Conservation (phyloP, 768 basidiomycete species). For the Lactarius sanguifluus region DNA sequence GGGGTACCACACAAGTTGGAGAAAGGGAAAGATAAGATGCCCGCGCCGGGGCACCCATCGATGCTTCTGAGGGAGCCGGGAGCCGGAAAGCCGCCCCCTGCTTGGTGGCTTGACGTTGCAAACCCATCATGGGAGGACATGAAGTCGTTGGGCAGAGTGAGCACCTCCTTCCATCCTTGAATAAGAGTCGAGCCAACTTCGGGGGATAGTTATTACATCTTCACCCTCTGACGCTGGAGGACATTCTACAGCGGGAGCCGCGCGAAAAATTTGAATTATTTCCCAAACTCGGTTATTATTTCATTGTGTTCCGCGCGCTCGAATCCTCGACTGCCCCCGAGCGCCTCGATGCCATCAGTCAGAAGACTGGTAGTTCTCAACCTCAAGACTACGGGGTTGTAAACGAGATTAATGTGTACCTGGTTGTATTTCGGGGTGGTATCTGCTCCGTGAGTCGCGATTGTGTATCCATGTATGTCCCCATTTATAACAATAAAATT, state of each 20-base stretch:
- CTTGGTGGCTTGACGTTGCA: conserved; percentile 91
- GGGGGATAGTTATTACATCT: conserved; percentile 68
- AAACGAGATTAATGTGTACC: conserved; percentile 82
- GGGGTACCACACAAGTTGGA: conserved; percentile 18
- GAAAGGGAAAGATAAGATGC: conserved; percentile 52
- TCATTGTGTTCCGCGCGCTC: conserved; percentile 82
- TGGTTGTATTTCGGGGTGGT: conserved; percentile 86
- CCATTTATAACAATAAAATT: conserved; percentile 5
- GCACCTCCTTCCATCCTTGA: conserved; percentile 20
- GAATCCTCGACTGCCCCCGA: conserved; percentile 53
- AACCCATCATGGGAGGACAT: conserved; percentile 89
- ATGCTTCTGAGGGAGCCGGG: conserved; percentile 20
- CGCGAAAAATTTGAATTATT: conserved; percentile 91
- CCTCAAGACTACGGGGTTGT: conserved; percentile 46
- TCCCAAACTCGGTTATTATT: conserved; percentile 87
- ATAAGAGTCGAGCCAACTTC: conserved; percentile 1
- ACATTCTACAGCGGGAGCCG: conserved; percentile 88
- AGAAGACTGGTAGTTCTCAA: conserved; percentile 28
- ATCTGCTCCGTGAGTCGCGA: conserved; percentile 62
- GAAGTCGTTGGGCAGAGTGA: conserved; percentile 78
- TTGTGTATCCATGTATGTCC: neutral
- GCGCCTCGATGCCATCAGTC: conserved; percentile 37
- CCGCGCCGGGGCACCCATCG: conserved; percentile 1
- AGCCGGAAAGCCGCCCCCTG: conserved; percentile 40
- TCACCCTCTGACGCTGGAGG: conserved; percentile 91